Evolutionary conservation across 495 filamentous ascomycete species (phyloP), one percentile per base, ranked within the genome.

Genomic region (Aspergillus haitiensis): DNA sequence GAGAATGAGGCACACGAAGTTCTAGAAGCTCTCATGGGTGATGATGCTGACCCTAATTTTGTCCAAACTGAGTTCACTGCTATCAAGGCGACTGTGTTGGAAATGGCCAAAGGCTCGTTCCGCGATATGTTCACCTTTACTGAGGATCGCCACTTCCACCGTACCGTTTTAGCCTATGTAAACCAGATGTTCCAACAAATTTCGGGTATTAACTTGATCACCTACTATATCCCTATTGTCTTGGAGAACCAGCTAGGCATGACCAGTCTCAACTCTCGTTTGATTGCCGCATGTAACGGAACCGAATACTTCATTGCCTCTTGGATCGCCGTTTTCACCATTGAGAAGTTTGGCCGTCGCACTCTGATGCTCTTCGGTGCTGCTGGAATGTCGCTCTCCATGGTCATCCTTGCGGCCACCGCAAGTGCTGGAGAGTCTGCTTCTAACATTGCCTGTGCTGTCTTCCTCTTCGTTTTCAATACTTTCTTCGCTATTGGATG

Each of bases 101-200:
- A 91, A 64, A 87, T 86, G 81, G 79, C 82, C 33, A 81, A 85
- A 70, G 84, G 84, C 32, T 80, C 75, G 2, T 89, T 89, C 70
- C 64, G 68, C 15, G 89, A 92, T 60, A 79, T 87, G 57, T 91
- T 92, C 70, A 88, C 83, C 32, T 88, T 87, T 81, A 83, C 80
- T 58, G 81, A 84, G 58, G 82, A 91, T 66, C 83, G 89, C 34
- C 87, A 91, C 67, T 83, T 93, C 64, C 89, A 92, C 70, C 84
- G 90, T 11, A 84, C 82, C 0, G 69, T 86, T 27, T 77, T 92
- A 33, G 89, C 82, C 46, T 89, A 90, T 65, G 82, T 89, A 68
- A 91, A 89, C 70, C 88, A 91, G 61, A 82, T 89, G 77, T 90
- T 90, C 74, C 88, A 91, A 64, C 88, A 92, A 60, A 85, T 90